Evolutionary conservation across 2,329 filamentous ascomycete genomes (phyloP), one percentile per base, ranked within the genome.

Genomic region (Capronia epimyces): DNA sequence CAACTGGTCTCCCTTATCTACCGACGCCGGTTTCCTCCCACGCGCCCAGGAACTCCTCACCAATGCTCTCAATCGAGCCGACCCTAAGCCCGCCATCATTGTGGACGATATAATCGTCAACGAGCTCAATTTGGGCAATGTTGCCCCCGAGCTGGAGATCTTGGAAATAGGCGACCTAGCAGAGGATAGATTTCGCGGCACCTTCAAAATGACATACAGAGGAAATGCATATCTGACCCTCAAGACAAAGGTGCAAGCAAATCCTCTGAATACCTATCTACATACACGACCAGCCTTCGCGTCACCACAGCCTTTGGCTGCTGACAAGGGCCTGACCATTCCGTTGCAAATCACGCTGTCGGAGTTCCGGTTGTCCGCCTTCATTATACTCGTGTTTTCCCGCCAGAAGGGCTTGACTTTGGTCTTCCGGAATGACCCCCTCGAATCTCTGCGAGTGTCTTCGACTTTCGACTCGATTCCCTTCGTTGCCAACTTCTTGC

Each of bases 1-100:
- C 87, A 97, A 97, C 88, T 98, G 93, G 93, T 95, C 89, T 80
- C 93, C 93, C 67, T 80, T 98, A 60, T 93, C 94, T 74, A 91
- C 91, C 66, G 93, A 97, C 75, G 91, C 88, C 65, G 81, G 83
- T 63, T 93, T 93, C 71, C 91, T 91, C 72, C 82, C 86, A 67
- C 86, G 89, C 63, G 91, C 93, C 45, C 87, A 90, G 69, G 90
- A 97, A 68, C 86, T 97, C 69, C 80, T 98, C 63, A 98, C 93
- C 21, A 85, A 87, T 51, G 93, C 93, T 29, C 78, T 98, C 65
- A 98, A 98, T 79, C 97, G 97, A 73, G 93, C 88, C 48, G 90
- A 91, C 32, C 97, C 97, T 66, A 93, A 93, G 50, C 93, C 93
- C 54, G 97, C 97, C 66, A 98, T 98, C 67, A 93, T 97, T 74